Percentiles rank a stretch among this genome's conserved stretches.
Evolutionary conservation across 345 rosid species (phyloP).

Genomic region (Syzygium aromaticum): DNA sequence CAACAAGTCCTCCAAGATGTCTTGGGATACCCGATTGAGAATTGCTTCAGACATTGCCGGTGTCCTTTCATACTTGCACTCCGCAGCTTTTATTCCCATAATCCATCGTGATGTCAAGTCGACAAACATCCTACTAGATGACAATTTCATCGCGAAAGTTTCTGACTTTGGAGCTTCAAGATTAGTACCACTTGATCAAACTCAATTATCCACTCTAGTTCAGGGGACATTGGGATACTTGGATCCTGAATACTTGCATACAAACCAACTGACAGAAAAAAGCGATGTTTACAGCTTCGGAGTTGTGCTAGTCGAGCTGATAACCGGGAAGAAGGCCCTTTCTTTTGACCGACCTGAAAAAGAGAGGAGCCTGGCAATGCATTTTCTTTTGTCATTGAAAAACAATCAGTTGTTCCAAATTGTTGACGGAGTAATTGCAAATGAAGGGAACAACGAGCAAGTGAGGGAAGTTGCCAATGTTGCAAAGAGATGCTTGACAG

Average conservation of each 20-base stretch:
- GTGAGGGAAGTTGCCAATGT: slow-evolving; percentile 9
- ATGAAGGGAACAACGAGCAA: slow-evolving; percentile 2
- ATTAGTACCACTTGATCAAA: slow-evolving; percentile 30
- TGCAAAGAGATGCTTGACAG: slow-evolving; percentile 18
- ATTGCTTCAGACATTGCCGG: slow-evolving; percentile 22
- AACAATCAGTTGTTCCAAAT: too few species aligned
- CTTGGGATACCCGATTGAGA: slow-evolving; percentile 25
- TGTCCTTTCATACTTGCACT: slow-evolving; percentile 27
- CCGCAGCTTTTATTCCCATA: slow-evolving; percentile 17
- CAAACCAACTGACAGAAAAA: slow-evolving; percentile 19
- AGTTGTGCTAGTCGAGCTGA: slow-evolving; percentile 30
- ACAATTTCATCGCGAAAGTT: too few species aligned
- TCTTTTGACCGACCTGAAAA: slow-evolving; percentile 14
- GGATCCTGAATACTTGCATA: slow-evolving; percentile 34
- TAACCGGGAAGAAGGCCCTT: slow-evolving; percentile 20
- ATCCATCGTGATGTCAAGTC: slow-evolving; percentile 33
- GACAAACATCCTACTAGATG: too few species aligned
- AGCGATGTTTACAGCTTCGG: slow-evolving; percentile 46
- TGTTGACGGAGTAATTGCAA: slow-evolving; percentile 4
- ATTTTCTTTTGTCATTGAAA: slow-evolving; percentile 20
- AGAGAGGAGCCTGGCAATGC: slow-evolving; percentile 12
- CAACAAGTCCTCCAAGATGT: background rate
- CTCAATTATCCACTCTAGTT: slow-evolving; percentile 31
- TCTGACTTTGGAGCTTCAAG: too few species aligned
- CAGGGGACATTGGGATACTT: slow-evolving; percentile 41